Percentiles rank a stretch among this genome's conserved stretches.
Evolutionary conservation across 768 basidiomycete genomes (phyloP).

Genomic region (Trametes villosa): DNA sequence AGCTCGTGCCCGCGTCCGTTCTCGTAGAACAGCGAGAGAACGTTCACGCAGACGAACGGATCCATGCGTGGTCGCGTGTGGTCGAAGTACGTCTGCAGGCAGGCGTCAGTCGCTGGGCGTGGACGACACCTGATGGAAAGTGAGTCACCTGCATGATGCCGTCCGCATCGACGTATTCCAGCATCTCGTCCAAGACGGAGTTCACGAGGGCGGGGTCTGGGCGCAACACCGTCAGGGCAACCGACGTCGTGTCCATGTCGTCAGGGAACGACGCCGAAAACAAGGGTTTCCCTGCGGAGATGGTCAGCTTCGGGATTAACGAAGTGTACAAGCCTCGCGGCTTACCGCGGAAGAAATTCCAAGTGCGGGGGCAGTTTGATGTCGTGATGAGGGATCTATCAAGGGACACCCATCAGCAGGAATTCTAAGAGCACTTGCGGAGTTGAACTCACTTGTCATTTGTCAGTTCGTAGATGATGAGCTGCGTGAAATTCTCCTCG

Average conservation of each 20-base stretch:
- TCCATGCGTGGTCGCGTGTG: constrained; percentile 54
- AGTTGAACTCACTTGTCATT: constrained; percentile 52
- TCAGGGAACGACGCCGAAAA: constrained; percentile 45
- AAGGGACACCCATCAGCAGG: background rate
- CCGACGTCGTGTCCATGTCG: constrained; percentile 63
- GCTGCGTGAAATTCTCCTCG: constrained; percentile 60
- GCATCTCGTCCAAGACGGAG: constrained; percentile 61
- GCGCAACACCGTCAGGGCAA: constrained; percentile 50
- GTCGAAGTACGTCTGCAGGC: constrained; percentile 55
- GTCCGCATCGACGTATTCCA: constrained; percentile 51
- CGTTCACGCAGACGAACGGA: constrained; percentile 57
- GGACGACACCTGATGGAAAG: too few relatives aligned
- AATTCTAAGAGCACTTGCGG: constrained; percentile 45
- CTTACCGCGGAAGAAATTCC: constrained; percentile 59
- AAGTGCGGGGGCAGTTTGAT: constrained; percentile 44
- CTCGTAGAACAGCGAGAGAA: constrained; percentile 52
- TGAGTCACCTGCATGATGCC: constrained; percentile 44
- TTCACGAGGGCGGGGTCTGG: constrained; percentile 38
- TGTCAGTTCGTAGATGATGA: constrained; percentile 60
- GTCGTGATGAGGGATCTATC: constrained; percentile 46
- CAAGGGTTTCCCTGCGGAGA: constrained; percentile 14
- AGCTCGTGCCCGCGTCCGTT: constrained; percentile 53
- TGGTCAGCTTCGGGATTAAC: background rate
- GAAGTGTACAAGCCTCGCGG: background rate
- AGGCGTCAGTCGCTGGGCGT: background rate